Base-by-base conservation (phyloP, 2,329 filamentous ascomycete genomes). In the Xylaria sp. region DNA sequence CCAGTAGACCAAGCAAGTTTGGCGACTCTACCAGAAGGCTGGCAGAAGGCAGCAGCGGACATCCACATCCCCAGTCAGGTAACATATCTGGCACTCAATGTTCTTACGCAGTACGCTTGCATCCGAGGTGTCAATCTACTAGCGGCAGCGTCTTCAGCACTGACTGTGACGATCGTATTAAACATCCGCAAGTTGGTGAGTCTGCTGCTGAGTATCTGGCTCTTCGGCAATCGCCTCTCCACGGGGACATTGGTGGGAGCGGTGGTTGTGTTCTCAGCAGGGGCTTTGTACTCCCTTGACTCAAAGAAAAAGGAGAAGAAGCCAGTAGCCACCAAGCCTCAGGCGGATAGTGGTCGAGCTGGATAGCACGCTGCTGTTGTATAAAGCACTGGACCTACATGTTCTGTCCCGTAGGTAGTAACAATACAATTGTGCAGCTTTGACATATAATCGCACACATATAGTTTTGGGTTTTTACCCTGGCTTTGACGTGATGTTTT, bases 81-180 rank as follows among this genome's bases (percentile, higher is more conserved):
- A 20, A 85, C 90, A 41, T 94, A 90, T 76, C 85, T 97, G 18
- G 82, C 85, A 1, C 85, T 92, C 70, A 97, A 97, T 76, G 93
- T 97, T 0, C 78, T 97, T 58, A 98, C 96, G 2, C 96, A 99
- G 80, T 94, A 98, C 76, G 88, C 94, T 28, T 99, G 96, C 80
- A 98, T 99, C 72, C 92, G 94, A 2, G 96, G 96, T 1, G 96
- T 99, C 66, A 98, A 98, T 75, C 87, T 97, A n/a, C 86, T 99
- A 4, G 94, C 93, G 1, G 93, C 95, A 0, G 91, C 91, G 64
- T 93, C 93, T 3, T 95, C 94, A 3, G 97, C 96, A 0, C 86
- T 99, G 64, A 98, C 96, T 0, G 96, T 99, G 28, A 98, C 95
- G 1, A 97, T 99, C 75, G 94, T 98, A 57, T 85, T 99, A 69